Evolutionary conservation across 1,284 basidiomycete species (phyloP), one percentile per base, ranked within the genome.

Genomic region (Kwoniella shivajii): DNA sequence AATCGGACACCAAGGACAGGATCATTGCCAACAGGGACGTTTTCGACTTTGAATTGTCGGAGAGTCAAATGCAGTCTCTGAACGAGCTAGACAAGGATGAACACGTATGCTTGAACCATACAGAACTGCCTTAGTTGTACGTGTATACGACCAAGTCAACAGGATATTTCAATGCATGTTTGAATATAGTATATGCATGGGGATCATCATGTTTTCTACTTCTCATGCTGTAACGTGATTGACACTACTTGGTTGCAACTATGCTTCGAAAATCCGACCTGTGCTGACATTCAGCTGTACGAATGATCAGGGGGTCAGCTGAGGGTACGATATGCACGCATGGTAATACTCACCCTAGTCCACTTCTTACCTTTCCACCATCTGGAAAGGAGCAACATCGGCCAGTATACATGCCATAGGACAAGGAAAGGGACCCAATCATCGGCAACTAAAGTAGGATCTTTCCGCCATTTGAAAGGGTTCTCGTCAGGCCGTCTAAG

Each of bases 1-100:
- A 91, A 75, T 88, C 87, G 34, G 84, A 82, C 31, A 68, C 64
- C 6, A 57, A 60, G 37, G 57, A 60, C 31, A 82, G 88, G 31
- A 90, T 91, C 63, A 75, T 78, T 27, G 84, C 85, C 29, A 92
- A 92, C 61, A 73, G 83, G 1, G 72, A 86, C 27, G 74, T 90
- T 0, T 89, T 84, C 56, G 84, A 87, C 68, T 91, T 92, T 64
- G 82, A 82, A 50, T 80, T 92, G 7, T 73, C 73, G 37, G 67
- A 78, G 7, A 82, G 83, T 33, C 88, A 90, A 62, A 84, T 91
- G 81, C 61, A 65, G 4, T 69, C 69, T 24, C 74, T 91, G 10
- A 83, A 89, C 66, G 77, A 67, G 0, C 77, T 90, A 9, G 87
- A 70, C 45, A 50, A 63, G 56, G 68, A 70, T 47, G 68, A 68